Percentiles rank a stretch among this genome's conserved stretches.
Conservation (phyloP, 2,329 filamentous ascomycete genomes). For the Ophiostoma ulmi region DNA sequence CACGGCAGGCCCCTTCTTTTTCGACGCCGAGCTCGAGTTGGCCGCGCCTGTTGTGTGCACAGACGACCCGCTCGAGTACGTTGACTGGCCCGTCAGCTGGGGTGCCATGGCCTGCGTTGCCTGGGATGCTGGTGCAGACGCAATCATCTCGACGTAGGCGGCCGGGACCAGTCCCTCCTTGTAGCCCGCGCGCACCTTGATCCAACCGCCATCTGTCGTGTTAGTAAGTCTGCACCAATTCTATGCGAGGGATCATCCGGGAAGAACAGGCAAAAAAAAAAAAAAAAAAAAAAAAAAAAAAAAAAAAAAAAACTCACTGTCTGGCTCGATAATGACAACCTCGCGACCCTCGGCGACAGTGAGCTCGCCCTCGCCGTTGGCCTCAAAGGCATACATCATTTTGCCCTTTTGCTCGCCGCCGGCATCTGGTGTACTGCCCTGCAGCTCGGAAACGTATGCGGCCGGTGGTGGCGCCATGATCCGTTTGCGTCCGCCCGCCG, state of each 20-base stretch:
- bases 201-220: conserved; percentile 79
- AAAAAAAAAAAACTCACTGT: conserved; percentile 58
- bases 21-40: conserved; percentile 39
- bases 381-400: conserved; percentile 87
- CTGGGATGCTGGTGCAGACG: conserved; percentile 40
- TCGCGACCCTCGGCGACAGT: conserved; percentile 74
- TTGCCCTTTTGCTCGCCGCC: conserved; percentile 62
- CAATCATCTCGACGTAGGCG: conserved; percentile 68
- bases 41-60: conserved; percentile 39
- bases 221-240: background rate
- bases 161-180: conserved; percentile 83
- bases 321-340: conserved; percentile 72
- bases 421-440: conserved; percentile 48
- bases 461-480: conserved; percentile 83
- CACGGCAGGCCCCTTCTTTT: conserved; percentile 88
- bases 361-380: conserved; percentile 73
- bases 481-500: conserved; percentile 49
- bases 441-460: conserved; percentile 67
- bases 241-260: background rate
- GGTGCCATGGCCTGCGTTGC: conserved; percentile 37
- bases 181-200: conserved; percentile 69
- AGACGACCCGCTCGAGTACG: conserved; percentile 72
- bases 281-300: background rate
- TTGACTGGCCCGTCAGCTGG: conserved; percentile 48
- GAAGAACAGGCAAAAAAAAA: background rate